These are phyloP conservation scores for Pouteria glomerata DNA, from an alignment of 148 eudicot species.

Conservation along the genomic window DNA sequence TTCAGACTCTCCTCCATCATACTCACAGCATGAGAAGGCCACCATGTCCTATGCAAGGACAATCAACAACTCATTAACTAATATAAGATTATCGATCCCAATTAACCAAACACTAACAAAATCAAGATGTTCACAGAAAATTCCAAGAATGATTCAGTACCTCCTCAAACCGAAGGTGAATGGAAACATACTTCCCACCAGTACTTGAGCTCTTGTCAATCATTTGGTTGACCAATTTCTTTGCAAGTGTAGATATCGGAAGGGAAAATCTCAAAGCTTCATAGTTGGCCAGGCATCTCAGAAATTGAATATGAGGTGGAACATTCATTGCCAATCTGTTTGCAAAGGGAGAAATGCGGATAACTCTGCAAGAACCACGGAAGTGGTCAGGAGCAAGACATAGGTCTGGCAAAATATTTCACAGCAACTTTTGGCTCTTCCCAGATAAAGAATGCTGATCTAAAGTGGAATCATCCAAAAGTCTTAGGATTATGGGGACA, in stretches of 20 bases:
- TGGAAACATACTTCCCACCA: conserved; percentile 63
- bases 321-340: conserved; percentile 68
- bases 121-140: neutral
- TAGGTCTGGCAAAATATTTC: neutral
- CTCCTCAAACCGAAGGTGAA: conserved; percentile 96
- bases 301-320: conserved; percentile 58
- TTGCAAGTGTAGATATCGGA: conserved; percentile 57
- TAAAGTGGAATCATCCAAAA: neutral
- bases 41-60: conserved; percentile 66
- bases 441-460: neutral
- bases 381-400: neutral
- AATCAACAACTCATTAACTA: neutral
- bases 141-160: conserved; percentile 19
- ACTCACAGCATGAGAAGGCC: conserved; percentile 82
- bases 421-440: neutral
- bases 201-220: conserved; percentile 44
- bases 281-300: conserved; percentile 81
- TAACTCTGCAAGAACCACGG: conserved; percentile 43
- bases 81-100: neutral
- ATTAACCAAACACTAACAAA: neutral
- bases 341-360: conserved; percentile 83
- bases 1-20: conserved; percentile 71
- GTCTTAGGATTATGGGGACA: neutral
- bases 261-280: conserved; percentile 68
- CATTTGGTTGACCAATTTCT: conserved; percentile 49